phyloP scores from a whole-genome alignment of 2,329 filamentous ascomycete species.

The Immersiporthe knoxdaviesiana region DNA sequence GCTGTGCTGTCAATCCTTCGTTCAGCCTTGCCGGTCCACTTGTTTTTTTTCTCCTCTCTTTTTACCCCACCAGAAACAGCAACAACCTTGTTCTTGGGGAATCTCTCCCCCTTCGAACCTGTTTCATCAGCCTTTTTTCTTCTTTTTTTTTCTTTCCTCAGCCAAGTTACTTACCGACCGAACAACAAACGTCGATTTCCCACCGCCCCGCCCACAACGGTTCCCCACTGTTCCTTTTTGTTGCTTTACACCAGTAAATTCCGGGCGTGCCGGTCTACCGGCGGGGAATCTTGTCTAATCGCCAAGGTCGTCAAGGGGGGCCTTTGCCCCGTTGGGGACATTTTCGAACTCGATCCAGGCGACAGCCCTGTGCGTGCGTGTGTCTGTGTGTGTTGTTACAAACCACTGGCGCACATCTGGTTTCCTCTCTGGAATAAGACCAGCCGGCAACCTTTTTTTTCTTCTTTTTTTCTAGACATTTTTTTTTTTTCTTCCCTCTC shows the following conservation, averaged over 20 bases:
- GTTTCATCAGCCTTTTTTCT: slow-evolving; percentile 1
- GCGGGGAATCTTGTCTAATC: slow-evolving; percentile 19
- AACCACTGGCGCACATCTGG: slow-evolving; percentile 5
- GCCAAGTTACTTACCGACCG: neutral
- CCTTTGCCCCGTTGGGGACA: neutral
- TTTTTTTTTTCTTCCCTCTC: slow-evolving; percentile 10
- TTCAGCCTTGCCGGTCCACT: slow-evolving; percentile 27
- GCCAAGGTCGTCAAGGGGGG: neutral
- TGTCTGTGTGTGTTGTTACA: neutral
- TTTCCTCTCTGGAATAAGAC: slow-evolving; percentile 23
- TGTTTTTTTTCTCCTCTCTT: neutral
- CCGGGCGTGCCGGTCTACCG: slow-evolving; percentile 19
- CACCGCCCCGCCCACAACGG: slow-evolving; percentile 9
- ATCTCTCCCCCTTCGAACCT: slow-evolving; percentile 16
- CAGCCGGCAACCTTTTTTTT: slow-evolving; percentile 17
- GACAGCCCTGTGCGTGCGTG: neutral
- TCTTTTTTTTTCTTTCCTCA: too few relatives aligned
- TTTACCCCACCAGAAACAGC: neutral
- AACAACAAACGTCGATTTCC: slow-evolving; percentile 11
- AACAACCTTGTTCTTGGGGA: slow-evolving; percentile 12
- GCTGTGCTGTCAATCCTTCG: slow-evolving; percentile 24
- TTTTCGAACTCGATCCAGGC: slow-evolving; percentile 15
- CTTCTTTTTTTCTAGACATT: slow-evolving; percentile 10
- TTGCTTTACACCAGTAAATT: neutral
- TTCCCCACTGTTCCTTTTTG: slow-evolving; percentile 25